Evolutionary conservation across 2,329 filamentous ascomycete genomes (phyloP).

Genomic region (Diaporthe sp.): DNA sequence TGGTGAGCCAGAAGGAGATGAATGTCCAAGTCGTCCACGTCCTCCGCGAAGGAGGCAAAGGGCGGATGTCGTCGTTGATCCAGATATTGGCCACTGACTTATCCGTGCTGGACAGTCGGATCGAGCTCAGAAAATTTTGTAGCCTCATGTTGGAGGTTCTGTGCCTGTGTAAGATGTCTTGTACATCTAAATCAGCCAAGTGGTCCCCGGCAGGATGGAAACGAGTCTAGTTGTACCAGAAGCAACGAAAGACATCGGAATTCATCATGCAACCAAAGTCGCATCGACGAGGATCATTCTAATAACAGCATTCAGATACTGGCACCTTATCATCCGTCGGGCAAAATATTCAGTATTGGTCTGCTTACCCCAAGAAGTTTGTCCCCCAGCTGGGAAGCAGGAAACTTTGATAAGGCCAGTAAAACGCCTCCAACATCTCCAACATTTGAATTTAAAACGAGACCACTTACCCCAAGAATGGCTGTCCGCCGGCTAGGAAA

Average conservation of each 20-base stretch:
- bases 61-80: conserved; percentile 37
- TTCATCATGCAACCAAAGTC: neutral
- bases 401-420: conserved; percentile 24
- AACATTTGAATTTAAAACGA: no score
- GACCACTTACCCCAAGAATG: neutral
- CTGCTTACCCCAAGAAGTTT: neutral
- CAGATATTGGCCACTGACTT: conserved; percentile 29
- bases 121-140: conserved; percentile 6
- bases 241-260: neutral
- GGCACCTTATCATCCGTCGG: conserved; percentile 18
- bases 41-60: conserved; percentile 17
- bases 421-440: neutral
- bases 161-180: conserved; percentile 11
- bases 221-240: neutral
- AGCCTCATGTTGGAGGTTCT: conserved; percentile 11
- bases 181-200: neutral
- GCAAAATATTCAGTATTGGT: neutral
- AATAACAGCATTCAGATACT: conserved; percentile 6
- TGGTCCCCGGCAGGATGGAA: conserved; percentile 9
- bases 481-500: neutral
- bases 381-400: neutral
- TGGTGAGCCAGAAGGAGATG: conserved; percentile 36
- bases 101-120: conserved; percentile 25
- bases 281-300: conserved; percentile 4
- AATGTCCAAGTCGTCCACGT: conserved; percentile 35